A percentile compares a stretch with the other conserved stretches of the same genome.
These are phyloP conservation scores for Aureobasidium sp. DNA, from an alignment of 2,329 filamentous ascomycete species.

Conservation along the genomic window DNA sequence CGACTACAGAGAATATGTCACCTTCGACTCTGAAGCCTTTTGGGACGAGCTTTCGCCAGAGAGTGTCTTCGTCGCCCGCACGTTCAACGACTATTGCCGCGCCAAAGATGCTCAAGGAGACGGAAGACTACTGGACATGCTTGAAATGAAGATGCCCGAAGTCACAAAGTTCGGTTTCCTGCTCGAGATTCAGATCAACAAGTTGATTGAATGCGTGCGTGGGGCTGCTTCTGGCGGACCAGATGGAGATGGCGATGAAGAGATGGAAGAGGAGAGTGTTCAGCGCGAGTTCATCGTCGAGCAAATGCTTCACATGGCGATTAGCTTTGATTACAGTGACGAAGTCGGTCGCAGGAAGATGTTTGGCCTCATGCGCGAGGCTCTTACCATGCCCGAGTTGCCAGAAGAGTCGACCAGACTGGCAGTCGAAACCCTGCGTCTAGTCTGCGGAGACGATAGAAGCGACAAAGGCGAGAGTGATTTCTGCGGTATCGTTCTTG, in stretches of 20 bases:
- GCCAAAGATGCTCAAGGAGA: constrained; percentile 35
- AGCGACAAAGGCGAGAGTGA: constrained; percentile 67
- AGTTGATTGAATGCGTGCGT: constrained; percentile 55
- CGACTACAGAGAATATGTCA: constrained; percentile 65
- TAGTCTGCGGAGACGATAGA: constrained; percentile 67
- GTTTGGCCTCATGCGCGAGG: constrained; percentile 82
- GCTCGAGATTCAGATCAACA: constrained; percentile 69
- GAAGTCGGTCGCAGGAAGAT: constrained; percentile 93
- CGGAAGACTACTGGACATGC: constrained; percentile 62
- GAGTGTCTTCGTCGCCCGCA: constrained; percentile 80
- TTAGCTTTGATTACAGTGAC: constrained; percentile 93
- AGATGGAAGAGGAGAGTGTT: constrained; percentile 69
- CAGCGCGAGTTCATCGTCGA: constrained; percentile 95
- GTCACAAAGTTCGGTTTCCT: constrained; percentile 85
- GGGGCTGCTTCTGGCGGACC: constrained; percentile 37
- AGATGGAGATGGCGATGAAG: constrained; percentile 49
- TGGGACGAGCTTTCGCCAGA: constrained; percentile 79
- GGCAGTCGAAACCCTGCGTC: constrained; percentile 68
- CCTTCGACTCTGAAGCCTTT: constrained; percentile 59
- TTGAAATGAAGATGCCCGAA: constrained; percentile 92
- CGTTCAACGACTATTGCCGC: constrained; percentile 89
- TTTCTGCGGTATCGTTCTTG: constrained; percentile 76
- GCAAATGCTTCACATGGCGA: constrained; percentile 83
- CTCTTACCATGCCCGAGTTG: constrained; percentile 73
- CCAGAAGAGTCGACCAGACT: constrained; percentile 91